Evolutionary conservation across 495 filamentous ascomycete species (phyloP), one percentile per base, ranked within the genome.

Genomic region (Chaetomidium leptoderma): DNA sequence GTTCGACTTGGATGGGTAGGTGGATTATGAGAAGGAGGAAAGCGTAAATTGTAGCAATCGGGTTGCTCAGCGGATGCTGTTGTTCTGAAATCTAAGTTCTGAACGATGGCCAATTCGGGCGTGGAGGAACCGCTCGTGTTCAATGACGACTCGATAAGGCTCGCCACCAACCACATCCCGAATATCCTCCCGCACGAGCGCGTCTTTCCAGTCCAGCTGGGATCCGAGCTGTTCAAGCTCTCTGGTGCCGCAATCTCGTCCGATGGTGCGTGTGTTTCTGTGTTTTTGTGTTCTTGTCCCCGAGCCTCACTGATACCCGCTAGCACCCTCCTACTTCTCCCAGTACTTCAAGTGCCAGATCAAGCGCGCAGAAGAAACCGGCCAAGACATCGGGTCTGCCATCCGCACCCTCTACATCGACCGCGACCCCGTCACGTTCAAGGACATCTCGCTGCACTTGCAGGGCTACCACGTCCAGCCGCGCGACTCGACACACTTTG

Each of bases 261-360:
- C 49, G 92, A 97, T 83, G 91, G 92, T 97, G 72, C 78, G 88
- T 85, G 9, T n/a, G n/a, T n/a, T n/a, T n/a, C n/a, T n/a, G n/a
- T n/a, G n/a, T n/a, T 24, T 46, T 49, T 46, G 35, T 57, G 21
- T n/a, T n/a, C n/a, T n/a, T n/a, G n/a, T n/a, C n/a, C n/a, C n/a
- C n/a, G n/a, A n/a, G 32, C 11, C 9, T 8, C 16, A 24, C 30
- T 39, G 32, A 59, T 70, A 69, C 47, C 66, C 62, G 11, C 26
- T 29, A 97, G 92, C 92, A 73, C 92, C 92, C 64, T 97, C 93
- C 59, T 98, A 97, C 71, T 97, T 98, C 72, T 96, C 93, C 21
- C 86, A 87, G 60, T 97, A 91, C 74, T 98, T 98, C 75, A 83
- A 84, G 55, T 86, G 88, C 60, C 92, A 97, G 72, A 68, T 98